A percentile compares a stretch with the other conserved stretches of the same genome.
Evolutionary conservation across 306 rosid genomes (phyloP).

Genomic region (Mucuna pruriens): DNA sequence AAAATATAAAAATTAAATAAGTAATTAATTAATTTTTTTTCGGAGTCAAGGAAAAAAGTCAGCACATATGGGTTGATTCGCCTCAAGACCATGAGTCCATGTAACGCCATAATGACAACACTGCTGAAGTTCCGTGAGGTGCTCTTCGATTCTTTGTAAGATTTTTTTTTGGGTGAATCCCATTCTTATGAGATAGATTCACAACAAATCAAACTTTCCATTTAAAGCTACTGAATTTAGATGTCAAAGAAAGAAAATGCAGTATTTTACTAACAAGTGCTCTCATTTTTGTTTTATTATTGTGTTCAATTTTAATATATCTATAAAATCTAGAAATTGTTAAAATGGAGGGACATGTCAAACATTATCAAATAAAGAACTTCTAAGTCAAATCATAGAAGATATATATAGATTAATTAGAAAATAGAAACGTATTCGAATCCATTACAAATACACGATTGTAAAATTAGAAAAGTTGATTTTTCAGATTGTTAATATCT

Average conservation of each 20-base stretch:
- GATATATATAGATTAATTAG: background rate
- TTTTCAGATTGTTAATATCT: background rate
- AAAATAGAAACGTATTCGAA: background rate
- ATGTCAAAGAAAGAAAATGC: background rate
- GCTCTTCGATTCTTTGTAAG: background rate
- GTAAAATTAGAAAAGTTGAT: background rate
- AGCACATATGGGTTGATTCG: background rate
- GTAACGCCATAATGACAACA: constrained; percentile 27
- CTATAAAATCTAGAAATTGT: background rate
- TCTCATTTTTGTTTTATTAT: constrained; percentile 1
- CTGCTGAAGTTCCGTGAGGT: background rate
- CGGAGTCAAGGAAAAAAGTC: background rate
- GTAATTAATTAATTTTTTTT: no score
- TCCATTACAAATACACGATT: background rate
- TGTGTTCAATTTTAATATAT: background rate
- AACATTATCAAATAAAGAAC: background rate
- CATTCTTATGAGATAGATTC: background rate
- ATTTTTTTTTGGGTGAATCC: no score
- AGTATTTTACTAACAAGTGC: background rate
- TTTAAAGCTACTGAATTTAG: constrained; percentile 7
- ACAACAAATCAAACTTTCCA: background rate
- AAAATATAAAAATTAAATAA: no score
- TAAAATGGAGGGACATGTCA: background rate
- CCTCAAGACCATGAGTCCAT: constrained; percentile 1
- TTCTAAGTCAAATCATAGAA: no score